Conservation (phyloP, 306 rosid species). For the Neltuma alba region DNA sequence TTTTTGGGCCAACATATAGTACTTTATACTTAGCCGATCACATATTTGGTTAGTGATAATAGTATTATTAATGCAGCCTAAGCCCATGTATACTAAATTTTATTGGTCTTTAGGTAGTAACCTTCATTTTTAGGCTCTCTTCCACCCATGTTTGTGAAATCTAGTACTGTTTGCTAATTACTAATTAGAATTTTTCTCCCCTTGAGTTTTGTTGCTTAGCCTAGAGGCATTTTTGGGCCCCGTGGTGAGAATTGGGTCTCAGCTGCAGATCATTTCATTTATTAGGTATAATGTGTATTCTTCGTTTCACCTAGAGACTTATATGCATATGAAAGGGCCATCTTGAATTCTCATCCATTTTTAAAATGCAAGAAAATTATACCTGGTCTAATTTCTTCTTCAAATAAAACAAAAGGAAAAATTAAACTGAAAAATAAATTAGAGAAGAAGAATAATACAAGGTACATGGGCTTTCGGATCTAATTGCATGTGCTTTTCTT, state of each 20-base stretch:
- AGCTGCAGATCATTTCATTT: neutral
- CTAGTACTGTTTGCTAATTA: neutral
- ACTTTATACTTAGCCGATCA: neutral
- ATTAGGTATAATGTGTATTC: neutral
- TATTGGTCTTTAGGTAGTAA: neutral
- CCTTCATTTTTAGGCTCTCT: neutral
- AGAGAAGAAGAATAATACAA: neutral
- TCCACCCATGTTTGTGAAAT: neutral
- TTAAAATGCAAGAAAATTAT: too few species aligned
- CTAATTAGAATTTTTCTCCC: neutral
- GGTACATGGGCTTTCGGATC: neutral
- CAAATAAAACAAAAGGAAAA: neutral
- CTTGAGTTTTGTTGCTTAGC: neutral
- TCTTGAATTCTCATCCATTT: too few species aligned
- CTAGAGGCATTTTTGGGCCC: neutral
- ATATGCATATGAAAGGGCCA: too few species aligned
- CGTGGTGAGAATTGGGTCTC: neutral
- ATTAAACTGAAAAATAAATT: neutral
- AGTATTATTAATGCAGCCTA: too few species aligned
- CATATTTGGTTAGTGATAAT: neutral
- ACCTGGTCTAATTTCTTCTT: neutral
- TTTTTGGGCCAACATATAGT: neutral
- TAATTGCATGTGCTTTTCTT: neutral
- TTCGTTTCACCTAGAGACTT: too few species aligned
- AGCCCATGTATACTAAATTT: neutral